These are phyloP conservation scores for Prunus salicina DNA, from an alignment of 306 rosid species.

Conservation along the genomic window DNA sequence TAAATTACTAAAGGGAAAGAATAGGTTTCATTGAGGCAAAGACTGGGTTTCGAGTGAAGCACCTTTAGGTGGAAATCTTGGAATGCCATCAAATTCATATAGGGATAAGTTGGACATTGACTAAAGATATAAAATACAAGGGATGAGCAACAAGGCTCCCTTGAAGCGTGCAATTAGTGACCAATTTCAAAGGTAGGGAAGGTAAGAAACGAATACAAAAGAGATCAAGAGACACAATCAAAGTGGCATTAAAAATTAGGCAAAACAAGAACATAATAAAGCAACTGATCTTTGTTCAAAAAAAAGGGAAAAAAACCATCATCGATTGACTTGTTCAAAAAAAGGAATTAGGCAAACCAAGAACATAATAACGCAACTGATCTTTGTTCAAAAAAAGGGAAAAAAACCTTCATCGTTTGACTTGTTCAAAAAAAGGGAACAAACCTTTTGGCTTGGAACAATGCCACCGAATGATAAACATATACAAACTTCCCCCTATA, in stretches of 20 bases:
- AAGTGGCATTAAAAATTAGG: neutral
- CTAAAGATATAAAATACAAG: neutral
- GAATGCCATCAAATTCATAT: neutral
- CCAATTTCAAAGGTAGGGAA: too few species aligned
- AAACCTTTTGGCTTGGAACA: neutral
- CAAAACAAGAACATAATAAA: neutral
- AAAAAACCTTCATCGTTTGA: neutral
- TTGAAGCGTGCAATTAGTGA: too few species aligned
- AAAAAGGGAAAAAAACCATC: neutral
- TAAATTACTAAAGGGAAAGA: too few species aligned
- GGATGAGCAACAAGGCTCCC: neutral
- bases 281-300: too few species aligned
- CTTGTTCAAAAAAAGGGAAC: neutral
- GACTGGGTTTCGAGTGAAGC: neutral
- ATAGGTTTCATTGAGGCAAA: neutral
- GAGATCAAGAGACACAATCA: neutral
- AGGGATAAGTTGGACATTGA: neutral
- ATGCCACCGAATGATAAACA: conserved; percentile 3
- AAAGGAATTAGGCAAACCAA: neutral
- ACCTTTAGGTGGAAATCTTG: neutral
- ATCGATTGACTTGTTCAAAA: neutral
- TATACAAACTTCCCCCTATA: neutral
- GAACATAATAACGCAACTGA: neutral
- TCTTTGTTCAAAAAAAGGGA: neutral
- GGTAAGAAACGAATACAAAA: too few species aligned